phyloP scores from a whole-genome alignment of 179 eudicot genomes.

The Silene vulgaris region DNA sequence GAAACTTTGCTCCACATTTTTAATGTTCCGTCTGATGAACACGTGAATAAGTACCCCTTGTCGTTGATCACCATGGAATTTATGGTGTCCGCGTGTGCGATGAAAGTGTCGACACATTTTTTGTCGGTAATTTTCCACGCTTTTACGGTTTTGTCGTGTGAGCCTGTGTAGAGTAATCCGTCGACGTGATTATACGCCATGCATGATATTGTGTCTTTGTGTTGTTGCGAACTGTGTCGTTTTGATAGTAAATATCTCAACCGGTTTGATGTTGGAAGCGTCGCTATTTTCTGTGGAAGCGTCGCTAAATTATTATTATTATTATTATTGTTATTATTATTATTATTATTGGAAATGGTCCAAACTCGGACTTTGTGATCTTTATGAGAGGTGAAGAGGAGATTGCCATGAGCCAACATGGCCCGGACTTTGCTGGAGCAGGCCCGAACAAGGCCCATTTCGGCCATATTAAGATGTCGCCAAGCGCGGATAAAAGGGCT shows the following conservation, averaged over 20 bases:
- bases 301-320: background rate
- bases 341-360: conserved; percentile 23
- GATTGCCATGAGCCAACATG: conserved; percentile 36
- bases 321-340: background rate
- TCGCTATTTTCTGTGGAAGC: conserved; percentile 34
- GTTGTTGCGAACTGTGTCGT: conserved; percentile 20
- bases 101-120: conserved; percentile 46
- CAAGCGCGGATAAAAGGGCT: conserved; percentile 52
- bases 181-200: conserved; percentile 54
- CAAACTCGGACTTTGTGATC: conserved; percentile 49
- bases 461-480: conserved; percentile 41
- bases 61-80: conserved; percentile 45
- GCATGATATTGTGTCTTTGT: conserved; percentile 46
- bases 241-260: conserved; percentile 13
- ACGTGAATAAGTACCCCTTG: conserved; percentile 47
- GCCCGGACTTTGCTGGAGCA: conserved; percentile 41
- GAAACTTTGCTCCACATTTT: conserved; percentile 55
- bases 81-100: conserved; percentile 45
- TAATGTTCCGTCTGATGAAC: conserved; percentile 52
- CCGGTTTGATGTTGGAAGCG: conserved; percentile 34
- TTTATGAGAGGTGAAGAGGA: conserved; percentile 52
- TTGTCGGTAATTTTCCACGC: conserved; percentile 45
- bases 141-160: conserved; percentile 46
- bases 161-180: conserved; percentile 48
- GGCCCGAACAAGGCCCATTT: conserved; percentile 45